Conservation (phyloP, 192 early-diverging fungal species). For the Coemansia sp. region DNA sequence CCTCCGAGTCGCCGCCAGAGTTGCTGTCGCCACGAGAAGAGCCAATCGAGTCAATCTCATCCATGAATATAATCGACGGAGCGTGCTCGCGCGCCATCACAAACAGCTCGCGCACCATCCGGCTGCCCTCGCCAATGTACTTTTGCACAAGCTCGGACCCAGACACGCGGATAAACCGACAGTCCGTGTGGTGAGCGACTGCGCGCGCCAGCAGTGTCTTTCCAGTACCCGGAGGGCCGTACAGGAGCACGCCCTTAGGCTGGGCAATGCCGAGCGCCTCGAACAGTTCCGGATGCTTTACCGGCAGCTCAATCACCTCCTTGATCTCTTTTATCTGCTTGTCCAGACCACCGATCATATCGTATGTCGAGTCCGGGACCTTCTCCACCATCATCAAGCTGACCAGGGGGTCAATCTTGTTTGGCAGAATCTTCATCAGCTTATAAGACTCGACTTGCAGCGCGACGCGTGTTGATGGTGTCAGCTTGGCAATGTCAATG, state of each 20-base stretch:
- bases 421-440: slow-evolving; percentile 92
- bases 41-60: slow-evolving; percentile 89
- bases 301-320: slow-evolving; percentile 98
- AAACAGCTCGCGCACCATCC: slow-evolving; percentile 88
- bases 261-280: slow-evolving; percentile 97
- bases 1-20: slow-evolving; percentile 79
- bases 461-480: slow-evolving; percentile 88
- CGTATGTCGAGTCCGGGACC: slow-evolving; percentile 98
- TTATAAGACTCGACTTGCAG: slow-evolving; percentile 88
- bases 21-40: slow-evolving; percentile 77
- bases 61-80: slow-evolving; percentile 90
- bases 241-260: slow-evolving; percentile 95
- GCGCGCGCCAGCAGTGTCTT: slow-evolving; percentile 86
- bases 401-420: slow-evolving; percentile 98
- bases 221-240: slow-evolving; percentile 85
- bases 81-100: slow-evolving; percentile 91
- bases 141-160: slow-evolving; percentile 89
- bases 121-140: slow-evolving; percentile 89
- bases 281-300: slow-evolving; percentile 99
- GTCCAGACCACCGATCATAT: slow-evolving; percentile 98
- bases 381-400: slow-evolving; percentile 99
- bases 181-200: slow-evolving; percentile 91
- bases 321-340: slow-evolving; percentile 99
- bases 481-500: slow-evolving; percentile 88
- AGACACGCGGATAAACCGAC: slow-evolving; percentile 86